Conservation (phyloP, 139 green algal genomes). For the Haematococcus lacustris region DNA sequence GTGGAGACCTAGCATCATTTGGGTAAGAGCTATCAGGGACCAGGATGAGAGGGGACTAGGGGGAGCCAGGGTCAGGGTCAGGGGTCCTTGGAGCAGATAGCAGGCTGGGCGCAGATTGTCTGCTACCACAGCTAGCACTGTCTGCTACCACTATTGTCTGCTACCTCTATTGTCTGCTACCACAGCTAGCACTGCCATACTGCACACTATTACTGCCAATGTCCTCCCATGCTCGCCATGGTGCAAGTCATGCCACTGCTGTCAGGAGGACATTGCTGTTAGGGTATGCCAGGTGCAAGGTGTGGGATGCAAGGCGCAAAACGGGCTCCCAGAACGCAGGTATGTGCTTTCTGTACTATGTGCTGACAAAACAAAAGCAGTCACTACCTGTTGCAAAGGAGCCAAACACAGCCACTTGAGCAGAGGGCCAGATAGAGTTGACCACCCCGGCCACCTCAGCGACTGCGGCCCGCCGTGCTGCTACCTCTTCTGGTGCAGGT, state of each 20-base stretch:
- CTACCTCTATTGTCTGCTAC: no score
- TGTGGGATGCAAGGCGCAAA: not conserved
- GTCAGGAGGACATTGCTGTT: not conserved
- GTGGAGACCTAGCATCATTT: no score
- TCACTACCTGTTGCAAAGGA: slow-evolving; percentile 65
- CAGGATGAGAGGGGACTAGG: not conserved
- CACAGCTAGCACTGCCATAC: no score
- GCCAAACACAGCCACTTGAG: slow-evolving; percentile 64
- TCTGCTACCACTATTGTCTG: no score
- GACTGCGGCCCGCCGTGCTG: slow-evolving; percentile 20
- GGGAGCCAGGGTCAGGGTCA: not conserved
- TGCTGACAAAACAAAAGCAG: no score
- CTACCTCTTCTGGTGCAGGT: slow-evolving; percentile 26
- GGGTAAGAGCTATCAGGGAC: no score
- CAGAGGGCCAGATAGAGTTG: slow-evolving; percentile 55
- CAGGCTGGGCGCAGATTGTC: not conserved
- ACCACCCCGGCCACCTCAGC: slow-evolving; percentile 41
- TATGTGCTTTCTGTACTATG: no score
- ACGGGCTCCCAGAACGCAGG: no score
- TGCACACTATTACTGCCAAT: no score
- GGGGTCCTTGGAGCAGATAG: not conserved
- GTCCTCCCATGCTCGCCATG: no score
- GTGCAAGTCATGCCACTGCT: not conserved
- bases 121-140: not conserved
- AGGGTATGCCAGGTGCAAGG: not conserved